These are phyloP conservation scores for Penicillium tannophilum DNA, from an alignment of 495 filamentous ascomycete species.

Conservation along the genomic window DNA sequence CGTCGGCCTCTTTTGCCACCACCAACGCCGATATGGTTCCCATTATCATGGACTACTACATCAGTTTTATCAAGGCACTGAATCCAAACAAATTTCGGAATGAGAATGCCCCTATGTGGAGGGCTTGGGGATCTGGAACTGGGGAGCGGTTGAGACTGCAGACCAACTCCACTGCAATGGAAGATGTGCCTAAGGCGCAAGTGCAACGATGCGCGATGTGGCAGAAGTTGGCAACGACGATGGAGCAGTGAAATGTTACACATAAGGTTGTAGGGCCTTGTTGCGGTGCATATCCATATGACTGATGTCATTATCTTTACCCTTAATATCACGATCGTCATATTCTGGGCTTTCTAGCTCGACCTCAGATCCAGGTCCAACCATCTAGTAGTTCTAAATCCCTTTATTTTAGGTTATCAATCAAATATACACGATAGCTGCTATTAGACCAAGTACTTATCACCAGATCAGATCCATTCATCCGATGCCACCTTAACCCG, in stretches of 20 bases:
- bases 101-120: conserved; percentile 45
- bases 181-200: conserved; percentile 46
- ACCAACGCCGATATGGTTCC: conserved; percentile 51
- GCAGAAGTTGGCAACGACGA: conserved; percentile 22
- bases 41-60: conserved; percentile 63
- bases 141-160: conserved; percentile 44
- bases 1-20: conserved; percentile 24
- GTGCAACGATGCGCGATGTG: conserved; percentile 48
- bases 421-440: no score
- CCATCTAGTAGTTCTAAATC: no score
- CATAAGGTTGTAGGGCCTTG: not conserved
- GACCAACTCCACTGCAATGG: conserved; percentile 58
- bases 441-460: no score
- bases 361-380: no score
- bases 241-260: conserved; percentile 21
- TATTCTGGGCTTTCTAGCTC: not conserved
- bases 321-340: not conserved
- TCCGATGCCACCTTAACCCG: conserved; percentile 1
- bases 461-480: not conserved
- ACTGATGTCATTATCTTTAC: not conserved
- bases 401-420: no score
- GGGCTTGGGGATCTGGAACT: conserved; percentile 31
- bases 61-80: conserved; percentile 62
- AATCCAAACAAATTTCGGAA: conserved; percentile 57
- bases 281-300: not conserved